These are phyloP conservation scores for Plasmodium gonderi DNA, from an alignment of 169 alveolate genomes.

Conservation along the genomic window DNA sequence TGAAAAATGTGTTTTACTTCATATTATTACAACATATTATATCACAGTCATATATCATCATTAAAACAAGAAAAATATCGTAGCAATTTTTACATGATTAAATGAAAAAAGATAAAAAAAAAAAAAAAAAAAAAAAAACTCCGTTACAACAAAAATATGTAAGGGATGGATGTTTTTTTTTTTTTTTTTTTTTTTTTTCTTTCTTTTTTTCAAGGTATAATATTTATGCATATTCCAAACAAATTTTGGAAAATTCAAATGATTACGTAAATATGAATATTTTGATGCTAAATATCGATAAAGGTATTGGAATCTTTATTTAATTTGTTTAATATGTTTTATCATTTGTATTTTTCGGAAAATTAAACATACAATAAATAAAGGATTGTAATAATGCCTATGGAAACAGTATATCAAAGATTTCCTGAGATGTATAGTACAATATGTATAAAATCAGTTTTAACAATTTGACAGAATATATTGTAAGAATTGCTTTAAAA, in stretches of 20 bases:
- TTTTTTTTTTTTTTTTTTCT: neutral
- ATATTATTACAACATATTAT: neutral
- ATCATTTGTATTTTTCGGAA: neutral
- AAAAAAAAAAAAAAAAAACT: neutral
- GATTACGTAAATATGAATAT: neutral
- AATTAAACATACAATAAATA: neutral
- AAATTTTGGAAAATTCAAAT: neutral
- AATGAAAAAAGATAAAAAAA: neutral
- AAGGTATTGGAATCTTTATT: neutral
- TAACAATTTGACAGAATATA: neutral
- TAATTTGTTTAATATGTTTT: neutral
- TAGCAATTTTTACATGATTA: neutral
- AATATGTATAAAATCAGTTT: neutral
- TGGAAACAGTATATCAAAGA: neutral
- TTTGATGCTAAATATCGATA: neutral
- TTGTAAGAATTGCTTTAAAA: neutral
- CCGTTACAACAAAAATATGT: neutral
- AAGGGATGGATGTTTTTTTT: neutral
- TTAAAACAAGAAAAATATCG: neutral
- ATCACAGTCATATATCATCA: neutral
- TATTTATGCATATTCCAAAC: neutral
- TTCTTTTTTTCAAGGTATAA: neutral
- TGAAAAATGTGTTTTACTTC: neutral
- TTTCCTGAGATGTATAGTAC: neutral
- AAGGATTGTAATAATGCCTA: neutral